Percentiles rank a stretch among this genome's conserved stretches.
Evolutionary conservation across 257 asterid genomes (phyloP).

Genomic region (Fraxinus excelsior): DNA sequence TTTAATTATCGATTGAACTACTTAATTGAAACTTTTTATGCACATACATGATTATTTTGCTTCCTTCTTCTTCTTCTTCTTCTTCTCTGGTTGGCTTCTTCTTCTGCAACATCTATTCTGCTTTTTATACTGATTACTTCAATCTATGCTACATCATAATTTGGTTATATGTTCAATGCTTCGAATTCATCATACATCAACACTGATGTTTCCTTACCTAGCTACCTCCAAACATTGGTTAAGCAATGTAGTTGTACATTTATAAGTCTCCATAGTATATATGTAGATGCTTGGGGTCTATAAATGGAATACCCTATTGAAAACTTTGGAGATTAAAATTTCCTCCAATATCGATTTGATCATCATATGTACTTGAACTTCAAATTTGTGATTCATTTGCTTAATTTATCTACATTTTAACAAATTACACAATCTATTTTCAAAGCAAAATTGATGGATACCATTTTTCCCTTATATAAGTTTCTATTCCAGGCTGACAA

Average conservation of each 20-base stretch:
- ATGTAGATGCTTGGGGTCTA: neutral
- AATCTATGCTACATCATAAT: too few relatives aligned
- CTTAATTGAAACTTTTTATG: too few relatives aligned
- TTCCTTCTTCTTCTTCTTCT: too few relatives aligned
- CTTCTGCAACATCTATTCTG: too few relatives aligned
- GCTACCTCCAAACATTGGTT: neutral
- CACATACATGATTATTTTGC: too few relatives aligned
- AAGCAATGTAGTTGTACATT: neutral
- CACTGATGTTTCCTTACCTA: neutral
- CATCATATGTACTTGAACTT: neutral
- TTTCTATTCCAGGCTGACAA: slow-evolving; percentile 27
- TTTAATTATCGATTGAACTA: too few relatives aligned
- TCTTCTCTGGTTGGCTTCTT: too few relatives aligned
- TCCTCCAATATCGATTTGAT: slow-evolving; percentile 11
- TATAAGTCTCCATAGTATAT: neutral
- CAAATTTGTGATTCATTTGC: neutral
- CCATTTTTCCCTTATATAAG: slow-evolving; percentile 10
- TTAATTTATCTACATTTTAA: neutral
- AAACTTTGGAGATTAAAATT: neutral
- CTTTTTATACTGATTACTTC: too few relatives aligned
- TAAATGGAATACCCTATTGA: neutral
- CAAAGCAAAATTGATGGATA: neutral
- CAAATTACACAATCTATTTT: too few relatives aligned
- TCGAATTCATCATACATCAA: too few relatives aligned
- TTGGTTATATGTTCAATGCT: too few relatives aligned